A percentile compares a stretch with the other conserved stretches of the same genome.
Conservation (phyloP, 2,329 filamentous ascomycete genomes). For the Exophiala dermatitidis region DNA sequence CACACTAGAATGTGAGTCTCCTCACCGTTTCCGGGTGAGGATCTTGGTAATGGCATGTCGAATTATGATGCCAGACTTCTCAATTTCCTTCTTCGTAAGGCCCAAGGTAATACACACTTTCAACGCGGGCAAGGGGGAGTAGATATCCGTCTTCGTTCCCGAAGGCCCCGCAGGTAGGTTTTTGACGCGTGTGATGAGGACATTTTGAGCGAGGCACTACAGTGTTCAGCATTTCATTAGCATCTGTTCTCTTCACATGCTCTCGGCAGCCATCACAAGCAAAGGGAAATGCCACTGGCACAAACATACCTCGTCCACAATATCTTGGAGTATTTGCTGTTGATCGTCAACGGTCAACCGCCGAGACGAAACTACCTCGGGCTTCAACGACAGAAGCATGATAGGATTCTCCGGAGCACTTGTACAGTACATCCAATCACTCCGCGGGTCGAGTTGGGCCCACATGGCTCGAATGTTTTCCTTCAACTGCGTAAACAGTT, state of each 20-base stretch:
- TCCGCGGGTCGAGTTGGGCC: slow-evolving; percentile 80
- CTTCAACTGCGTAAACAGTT: slow-evolving; percentile 67
- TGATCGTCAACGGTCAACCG: slow-evolving; percentile 67
- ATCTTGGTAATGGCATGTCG: slow-evolving; percentile 92
- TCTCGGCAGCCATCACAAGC: too few relatives aligned
- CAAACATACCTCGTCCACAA: slow-evolving; percentile 71
- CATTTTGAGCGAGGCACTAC: slow-evolving; percentile 75
- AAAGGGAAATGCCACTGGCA: not conserved
- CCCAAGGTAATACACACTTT: slow-evolving; percentile 88
- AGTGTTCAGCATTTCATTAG: not conserved
- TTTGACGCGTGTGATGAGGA: slow-evolving; percentile 83
- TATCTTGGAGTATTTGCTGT: slow-evolving; percentile 76
- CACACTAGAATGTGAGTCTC: not conserved
- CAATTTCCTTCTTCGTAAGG: slow-evolving; percentile 86
- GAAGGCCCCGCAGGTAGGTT: slow-evolving; percentile 59
- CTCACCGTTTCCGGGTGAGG: slow-evolving; percentile 53
- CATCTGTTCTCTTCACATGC: not conserved
- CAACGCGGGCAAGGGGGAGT: slow-evolving; percentile 64
- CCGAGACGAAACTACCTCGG: slow-evolving; percentile 67
- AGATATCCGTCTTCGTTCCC: slow-evolving; percentile 59
- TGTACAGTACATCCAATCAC: slow-evolving; percentile 82
- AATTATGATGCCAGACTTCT: slow-evolving; percentile 83
- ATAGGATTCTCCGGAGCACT: slow-evolving; percentile 80
- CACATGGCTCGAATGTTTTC: slow-evolving; percentile 84
- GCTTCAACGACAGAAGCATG: slow-evolving; percentile 74